phyloP scores from a whole-genome alignment of 352 stramenopile species.

The Globisporangium paddicum region DNA sequence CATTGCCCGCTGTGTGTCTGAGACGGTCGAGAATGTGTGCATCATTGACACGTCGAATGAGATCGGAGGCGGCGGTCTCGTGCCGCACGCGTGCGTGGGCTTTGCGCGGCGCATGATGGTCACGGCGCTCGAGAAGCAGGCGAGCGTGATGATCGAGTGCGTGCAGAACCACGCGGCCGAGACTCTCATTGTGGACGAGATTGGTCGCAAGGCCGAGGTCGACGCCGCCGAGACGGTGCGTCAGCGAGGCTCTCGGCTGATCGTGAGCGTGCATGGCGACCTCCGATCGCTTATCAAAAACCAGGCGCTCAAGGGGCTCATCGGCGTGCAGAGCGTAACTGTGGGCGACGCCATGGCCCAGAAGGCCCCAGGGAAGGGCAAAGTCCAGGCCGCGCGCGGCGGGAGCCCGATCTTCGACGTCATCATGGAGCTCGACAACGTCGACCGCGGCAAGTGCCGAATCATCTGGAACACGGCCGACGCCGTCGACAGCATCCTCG shows the following conservation, averaged over 20 bases:
- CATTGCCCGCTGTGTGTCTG: slow-evolving; percentile 55
- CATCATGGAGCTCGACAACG: slow-evolving; percentile 76
- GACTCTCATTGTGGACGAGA: slow-evolving; percentile 89
- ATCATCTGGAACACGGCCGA: slow-evolving; percentile 63
- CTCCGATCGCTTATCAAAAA: slow-evolving; percentile 88
- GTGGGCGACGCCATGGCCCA: slow-evolving; percentile 10
- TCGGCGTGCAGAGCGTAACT: slow-evolving; percentile 45
- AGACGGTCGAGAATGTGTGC: slow-evolving; percentile 62
- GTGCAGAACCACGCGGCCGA: slow-evolving; percentile 89
- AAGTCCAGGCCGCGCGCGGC: slow-evolving; percentile 38
- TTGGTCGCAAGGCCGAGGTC: slow-evolving; percentile 77
- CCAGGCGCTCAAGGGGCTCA: slow-evolving; percentile 55
- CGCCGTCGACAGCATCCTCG: slow-evolving; percentile 70
- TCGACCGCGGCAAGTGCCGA: slow-evolving; percentile 43
- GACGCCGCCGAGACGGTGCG: slow-evolving; percentile 58
- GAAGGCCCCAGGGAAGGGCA: slow-evolving; percentile 23
- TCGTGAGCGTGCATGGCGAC: too few species aligned
- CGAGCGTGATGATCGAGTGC: slow-evolving; percentile 83
- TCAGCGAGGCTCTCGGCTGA: slow-evolving; percentile 73
- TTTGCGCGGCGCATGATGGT: slow-evolving; percentile 82
- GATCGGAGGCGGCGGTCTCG: slow-evolving; percentile 82
- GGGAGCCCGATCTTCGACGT: slow-evolving; percentile 76
- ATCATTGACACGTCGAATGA: slow-evolving; percentile 92
- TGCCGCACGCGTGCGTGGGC: slow-evolving; percentile 73
- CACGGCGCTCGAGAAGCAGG: slow-evolving; percentile 53